Evolutionary conservation across 257 asterid species (phyloP).

Genomic region (Cruciata laevipes): DNA sequence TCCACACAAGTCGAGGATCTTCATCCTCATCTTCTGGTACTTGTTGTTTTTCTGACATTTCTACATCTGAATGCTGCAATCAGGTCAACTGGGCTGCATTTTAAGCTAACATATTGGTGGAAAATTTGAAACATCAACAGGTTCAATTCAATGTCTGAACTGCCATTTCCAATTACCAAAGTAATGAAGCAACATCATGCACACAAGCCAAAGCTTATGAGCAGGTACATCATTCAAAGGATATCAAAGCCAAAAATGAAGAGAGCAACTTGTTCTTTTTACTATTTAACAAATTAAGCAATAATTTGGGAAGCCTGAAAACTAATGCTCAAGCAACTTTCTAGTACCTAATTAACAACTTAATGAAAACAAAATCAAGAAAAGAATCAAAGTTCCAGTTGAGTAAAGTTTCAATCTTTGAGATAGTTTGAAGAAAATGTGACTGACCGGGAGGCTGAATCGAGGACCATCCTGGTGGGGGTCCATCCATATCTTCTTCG

Average conservation of each 20-base stretch:
- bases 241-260: no score
- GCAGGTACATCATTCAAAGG: neutral
- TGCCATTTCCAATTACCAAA: neutral
- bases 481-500: constrained; percentile 44
- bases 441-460: constrained; percentile 20
- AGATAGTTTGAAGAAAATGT: neutral
- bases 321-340: neutral
- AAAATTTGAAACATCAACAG: neutral
- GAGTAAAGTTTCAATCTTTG: neutral
- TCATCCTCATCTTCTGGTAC: constrained; percentile 45
- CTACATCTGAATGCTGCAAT: constrained; percentile 40
- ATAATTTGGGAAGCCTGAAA: no score
- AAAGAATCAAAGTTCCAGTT: neutral
- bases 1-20: constrained; percentile 30
- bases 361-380: neutral
- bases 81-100: constrained; percentile 18
- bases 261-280: no score
- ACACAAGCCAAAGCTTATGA: no score
- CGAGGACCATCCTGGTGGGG: constrained; percentile 73
- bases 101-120: constrained; percentile 9
- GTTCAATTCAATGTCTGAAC: neutral
- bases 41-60: constrained; percentile 30
- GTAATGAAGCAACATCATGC: neutral
- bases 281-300: neutral
- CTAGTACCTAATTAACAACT: neutral